A percentile compares a stretch with the other conserved stretches of the same genome.
Conservation (phyloP, 441 rosid species). For the Aleurites moluccanus region DNA sequence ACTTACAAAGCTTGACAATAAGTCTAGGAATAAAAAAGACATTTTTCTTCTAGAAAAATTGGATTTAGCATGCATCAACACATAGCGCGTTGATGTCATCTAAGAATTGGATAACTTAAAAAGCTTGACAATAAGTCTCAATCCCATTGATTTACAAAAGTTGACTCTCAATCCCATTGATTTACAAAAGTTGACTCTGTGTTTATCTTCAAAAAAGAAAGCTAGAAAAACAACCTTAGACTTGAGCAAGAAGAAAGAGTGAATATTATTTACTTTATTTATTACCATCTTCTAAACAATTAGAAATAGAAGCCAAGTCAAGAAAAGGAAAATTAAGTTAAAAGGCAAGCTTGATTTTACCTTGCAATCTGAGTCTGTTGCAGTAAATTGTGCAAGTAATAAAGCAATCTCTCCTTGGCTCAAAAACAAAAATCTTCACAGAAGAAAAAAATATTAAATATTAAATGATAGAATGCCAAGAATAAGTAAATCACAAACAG, state of each 20-base stretch:
- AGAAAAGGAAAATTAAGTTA: conserved; percentile 9
- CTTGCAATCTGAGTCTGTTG: conserved; percentile 99
- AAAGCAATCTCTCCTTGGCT: conserved; percentile 99
- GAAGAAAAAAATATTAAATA: conserved; percentile 6
- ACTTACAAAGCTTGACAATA: no score
- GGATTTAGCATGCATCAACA: no score
- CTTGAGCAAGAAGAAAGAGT: background rate
- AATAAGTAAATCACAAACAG: conserved; percentile 80
- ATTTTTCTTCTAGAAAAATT: no score
- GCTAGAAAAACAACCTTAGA: background rate
- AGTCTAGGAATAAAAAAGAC: no score
- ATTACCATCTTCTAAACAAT: conserved; percentile 12
- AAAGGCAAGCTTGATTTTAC: conserved; percentile 33
- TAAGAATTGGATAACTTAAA: no score
- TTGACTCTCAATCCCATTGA: conserved; percentile 5
- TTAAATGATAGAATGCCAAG: background rate
- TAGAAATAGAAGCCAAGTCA: conserved; percentile 10
- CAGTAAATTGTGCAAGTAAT: conserved; percentile 97
- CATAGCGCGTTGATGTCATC: no score
- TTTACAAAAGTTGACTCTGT: background rate
- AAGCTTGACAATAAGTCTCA: no score
- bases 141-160: background rate
- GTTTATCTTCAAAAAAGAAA: background rate
- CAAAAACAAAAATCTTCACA: background rate
- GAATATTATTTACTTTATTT: background rate